Base-by-base conservation (phyloP, 2,329 filamentous ascomycete genomes). In the Corynespora cassiicola region DNA sequence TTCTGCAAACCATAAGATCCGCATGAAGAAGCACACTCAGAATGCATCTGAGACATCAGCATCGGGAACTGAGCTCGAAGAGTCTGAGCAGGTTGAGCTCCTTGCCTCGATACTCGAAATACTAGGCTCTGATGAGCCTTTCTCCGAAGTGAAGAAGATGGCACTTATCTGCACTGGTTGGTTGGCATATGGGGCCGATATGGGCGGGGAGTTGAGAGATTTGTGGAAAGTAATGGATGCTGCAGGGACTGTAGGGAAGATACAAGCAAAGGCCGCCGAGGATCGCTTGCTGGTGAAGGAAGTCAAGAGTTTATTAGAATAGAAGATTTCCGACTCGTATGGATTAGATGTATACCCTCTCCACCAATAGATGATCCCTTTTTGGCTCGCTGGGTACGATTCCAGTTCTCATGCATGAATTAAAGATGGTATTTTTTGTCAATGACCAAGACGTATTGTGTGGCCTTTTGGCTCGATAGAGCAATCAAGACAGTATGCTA, bases 31-130 rank as follows among this genome's bases (percentile, higher is more conserved):
- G 9, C 70, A 77, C 32, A 52, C 45, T 17, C 47, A 48, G 4
- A 58, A 56, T 5, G 28, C 51, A 1, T 28, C 53, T 2, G 39
- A 47, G 6, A 41, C 54, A 0, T 31, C 52, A 1, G 35, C 49
- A 2, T 38, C 42, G 10, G 56, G 50, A 31, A 34, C 49, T 3
- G 66, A 68, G 31, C 66, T 96, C 3, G 74, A 82, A 0, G 86
- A 89, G 23, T 80, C 77, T 3, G 84, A 87, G 42, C 86, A 94
- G 59, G 81, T 95, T 1, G 90, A 96, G 66, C 73, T 97, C 5
- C 82, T 87, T 0, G 91, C 91, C 1, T 87, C 88, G 1, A 71
- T 94, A 6, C 71, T 96, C 1, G 90, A 96, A 67, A 86, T 87
- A 2, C 81, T 92, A 0, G 65, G 54, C 9, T 30, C 35, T 1